These are phyloP conservation scores for Cordia subcordata DNA, from an alignment of 257 asterid species.

Conservation along the genomic window DNA sequence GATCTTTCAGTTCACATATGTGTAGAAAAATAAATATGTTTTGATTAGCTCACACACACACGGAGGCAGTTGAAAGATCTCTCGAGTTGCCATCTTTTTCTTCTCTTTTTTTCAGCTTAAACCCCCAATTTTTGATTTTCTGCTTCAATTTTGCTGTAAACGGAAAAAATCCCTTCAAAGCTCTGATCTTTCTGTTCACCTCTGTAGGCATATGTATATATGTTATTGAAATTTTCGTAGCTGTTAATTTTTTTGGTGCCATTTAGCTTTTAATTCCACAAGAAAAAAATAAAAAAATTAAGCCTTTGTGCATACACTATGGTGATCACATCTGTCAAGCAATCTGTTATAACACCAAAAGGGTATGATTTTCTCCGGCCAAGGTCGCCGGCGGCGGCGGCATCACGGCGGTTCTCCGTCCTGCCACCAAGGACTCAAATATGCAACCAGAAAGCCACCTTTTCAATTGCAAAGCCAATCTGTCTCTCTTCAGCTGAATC, in stretches of 20 bases:
- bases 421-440: not conserved
- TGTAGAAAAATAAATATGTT: too few species aligned
- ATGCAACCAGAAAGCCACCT: not conserved
- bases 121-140: too few species aligned
- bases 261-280: too few species aligned
- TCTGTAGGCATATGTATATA: not conserved
- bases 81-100: too few species aligned
- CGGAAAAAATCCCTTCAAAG: too few species aligned
- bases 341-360: conserved; percentile 1
- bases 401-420: not conserved
- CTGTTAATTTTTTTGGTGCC: not conserved
- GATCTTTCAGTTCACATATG: too few species aligned
- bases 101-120: too few species aligned
- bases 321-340: conserved; percentile 1
- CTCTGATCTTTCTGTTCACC: too few species aligned
- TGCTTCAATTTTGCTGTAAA: too few species aligned
- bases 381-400: not conserved
- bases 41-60: too few species aligned
- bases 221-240: not conserved
- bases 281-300: not conserved
- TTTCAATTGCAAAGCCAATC: not conserved
- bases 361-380: not conserved
- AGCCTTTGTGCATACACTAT: not conserved
- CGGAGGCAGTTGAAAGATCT: too few species aligned
- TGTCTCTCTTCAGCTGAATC: not conserved